These are phyloP conservation scores for Pichia sp. DNA, from an alignment of 1,139 yeast species.

Conservation along the genomic window DNA sequence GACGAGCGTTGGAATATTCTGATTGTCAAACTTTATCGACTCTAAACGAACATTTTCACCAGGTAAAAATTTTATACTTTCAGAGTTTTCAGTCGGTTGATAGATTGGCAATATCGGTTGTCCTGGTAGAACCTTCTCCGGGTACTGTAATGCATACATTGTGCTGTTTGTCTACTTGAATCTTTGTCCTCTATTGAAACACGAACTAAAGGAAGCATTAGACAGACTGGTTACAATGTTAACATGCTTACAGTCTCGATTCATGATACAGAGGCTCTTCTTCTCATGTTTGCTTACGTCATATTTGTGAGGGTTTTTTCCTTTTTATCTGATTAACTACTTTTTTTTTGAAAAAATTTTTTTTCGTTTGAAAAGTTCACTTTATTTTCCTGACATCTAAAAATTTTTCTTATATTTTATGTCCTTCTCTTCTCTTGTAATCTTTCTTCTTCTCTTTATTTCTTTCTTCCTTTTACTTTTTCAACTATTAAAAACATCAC, in stretches of 20 bases:
- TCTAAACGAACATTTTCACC: constrained; percentile 43
- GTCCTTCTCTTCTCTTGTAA: not conserved
- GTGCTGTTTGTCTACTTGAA: not conserved
- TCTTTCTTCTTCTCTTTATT: not conserved
- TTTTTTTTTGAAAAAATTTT: constrained; percentile 3
- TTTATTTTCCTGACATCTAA: not conserved
- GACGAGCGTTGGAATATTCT: constrained; percentile 43
- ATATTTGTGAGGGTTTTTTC: not conserved
- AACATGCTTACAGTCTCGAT: not conserved
- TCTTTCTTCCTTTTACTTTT: not conserved
- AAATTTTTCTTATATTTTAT: not conserved
- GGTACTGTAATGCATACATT: constrained; percentile 19
- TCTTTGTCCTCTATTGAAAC: not conserved
- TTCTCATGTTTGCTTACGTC: not conserved
- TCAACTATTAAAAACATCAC: not conserved
- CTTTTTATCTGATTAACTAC: not conserved
- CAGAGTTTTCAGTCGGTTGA: constrained; percentile 17
- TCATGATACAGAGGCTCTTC: not conserved
- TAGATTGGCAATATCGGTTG: constrained; percentile 51
- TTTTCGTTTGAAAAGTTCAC: not conserved
- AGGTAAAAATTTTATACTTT: constrained; percentile 36
- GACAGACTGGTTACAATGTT: no score
- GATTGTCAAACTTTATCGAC: constrained; percentile 20
- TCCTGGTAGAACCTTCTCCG: constrained; percentile 64
- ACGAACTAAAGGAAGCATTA: no score